Conservation (phyloP, 345 rosid genomes). For the Brassica napus region DNA sequence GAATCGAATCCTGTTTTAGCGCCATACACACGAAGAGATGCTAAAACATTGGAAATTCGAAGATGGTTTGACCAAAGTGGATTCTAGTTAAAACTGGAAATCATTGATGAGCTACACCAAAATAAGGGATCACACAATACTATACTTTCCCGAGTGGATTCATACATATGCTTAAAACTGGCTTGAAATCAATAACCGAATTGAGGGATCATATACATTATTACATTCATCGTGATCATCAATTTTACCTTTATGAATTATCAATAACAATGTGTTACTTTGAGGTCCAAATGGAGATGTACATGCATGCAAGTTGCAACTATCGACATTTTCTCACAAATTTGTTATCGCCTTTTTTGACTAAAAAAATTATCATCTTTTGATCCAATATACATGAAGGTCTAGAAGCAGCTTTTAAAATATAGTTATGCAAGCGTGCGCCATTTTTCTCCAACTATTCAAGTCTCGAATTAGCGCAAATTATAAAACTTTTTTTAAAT, state of each 20-base stretch:
- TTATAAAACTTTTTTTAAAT: not conserved
- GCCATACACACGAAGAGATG: not conserved
- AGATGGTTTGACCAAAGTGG: not conserved
- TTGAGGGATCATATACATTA: too few relatives aligned
- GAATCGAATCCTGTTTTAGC: not conserved
- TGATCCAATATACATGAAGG: not conserved
- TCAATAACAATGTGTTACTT: not conserved
- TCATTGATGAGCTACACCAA: not conserved
- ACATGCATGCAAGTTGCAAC: constrained; percentile 15
- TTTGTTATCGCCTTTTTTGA: constrained; percentile 12
- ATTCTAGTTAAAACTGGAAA: not conserved
- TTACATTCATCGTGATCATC: too few relatives aligned
- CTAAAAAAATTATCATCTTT: not conserved
- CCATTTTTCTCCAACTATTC: not conserved
- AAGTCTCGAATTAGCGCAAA: not conserved
- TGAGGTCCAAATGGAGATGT: constrained; percentile 20
- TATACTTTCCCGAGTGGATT: not conserved
- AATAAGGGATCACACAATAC: not conserved
- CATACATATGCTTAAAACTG: not conserved
- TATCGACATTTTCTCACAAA: not conserved
- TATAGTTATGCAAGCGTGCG: not conserved
- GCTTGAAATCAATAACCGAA: not conserved
- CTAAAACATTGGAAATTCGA: not conserved
- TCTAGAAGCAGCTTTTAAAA: not conserved
- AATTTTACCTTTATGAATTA: not conserved